Conservation (phyloP, 768 basidiomycete genomes). For the Amyloporia xantha region DNA sequence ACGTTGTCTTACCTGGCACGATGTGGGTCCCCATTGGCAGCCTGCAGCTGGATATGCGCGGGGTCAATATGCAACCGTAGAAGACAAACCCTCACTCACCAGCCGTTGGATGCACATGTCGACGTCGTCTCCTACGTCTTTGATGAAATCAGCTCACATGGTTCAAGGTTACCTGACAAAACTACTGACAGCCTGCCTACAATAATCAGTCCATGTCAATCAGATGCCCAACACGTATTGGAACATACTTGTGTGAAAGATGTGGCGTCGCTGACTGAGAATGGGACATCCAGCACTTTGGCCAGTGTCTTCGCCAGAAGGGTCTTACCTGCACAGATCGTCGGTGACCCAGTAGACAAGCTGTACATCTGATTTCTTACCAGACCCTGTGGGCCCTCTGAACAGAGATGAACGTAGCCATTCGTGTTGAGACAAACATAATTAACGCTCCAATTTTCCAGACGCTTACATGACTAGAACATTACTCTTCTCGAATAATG, state of each 20-base stretch:
- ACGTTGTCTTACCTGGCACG: conserved; percentile 59
- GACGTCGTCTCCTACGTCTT: conserved; percentile 95
- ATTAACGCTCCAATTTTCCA: not conserved
- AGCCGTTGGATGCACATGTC: conserved; percentile 86
- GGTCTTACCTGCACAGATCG: conserved; percentile 62
- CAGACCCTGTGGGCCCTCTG: conserved; percentile 80
- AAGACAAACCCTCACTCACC: conserved; percentile 32
- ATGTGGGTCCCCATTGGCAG: conserved; percentile 81
- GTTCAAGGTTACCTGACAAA: not conserved
- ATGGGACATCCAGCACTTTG: conserved; percentile 85
- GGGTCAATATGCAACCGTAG: not conserved
- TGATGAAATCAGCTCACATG: not conserved
- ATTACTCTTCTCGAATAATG: conserved; percentile 91
- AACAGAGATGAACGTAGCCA: not conserved
- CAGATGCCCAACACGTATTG: not conserved
- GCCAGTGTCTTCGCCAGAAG: conserved; percentile 89
- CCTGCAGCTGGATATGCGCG: conserved; percentile 55
- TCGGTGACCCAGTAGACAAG: too few species aligned
- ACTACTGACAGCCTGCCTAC: conserved; percentile 69
- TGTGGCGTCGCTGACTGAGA: conserved; percentile 90
- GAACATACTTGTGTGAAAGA: conserved; percentile 77
- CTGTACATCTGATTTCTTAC: conserved; percentile 38
- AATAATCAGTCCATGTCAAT: conserved; percentile 4
- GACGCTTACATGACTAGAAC: conserved; percentile 76
- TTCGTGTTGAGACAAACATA: not conserved